A percentile compares a stretch with the other conserved stretches of the same genome.
Conservation (phyloP, 75 land plant genomes). For the Selaginella tamariscina region DNA sequence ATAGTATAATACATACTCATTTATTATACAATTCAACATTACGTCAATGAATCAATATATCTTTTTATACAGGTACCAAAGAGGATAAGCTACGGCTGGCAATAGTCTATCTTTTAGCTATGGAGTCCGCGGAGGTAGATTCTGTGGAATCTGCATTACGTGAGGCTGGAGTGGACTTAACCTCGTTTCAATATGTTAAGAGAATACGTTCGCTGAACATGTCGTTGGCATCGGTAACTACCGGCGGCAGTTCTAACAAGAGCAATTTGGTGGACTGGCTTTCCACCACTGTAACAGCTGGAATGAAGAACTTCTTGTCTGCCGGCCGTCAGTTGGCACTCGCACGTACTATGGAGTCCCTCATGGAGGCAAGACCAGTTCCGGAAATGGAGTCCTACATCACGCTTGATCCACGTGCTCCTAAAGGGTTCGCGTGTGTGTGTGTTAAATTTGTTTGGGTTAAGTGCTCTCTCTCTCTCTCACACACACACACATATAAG, state of each 20-base stretch:
- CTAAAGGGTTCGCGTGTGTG: constrained; percentile 25
- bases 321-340: constrained; percentile 75
- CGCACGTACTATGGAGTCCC: constrained; percentile 71
- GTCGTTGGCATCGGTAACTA: constrained; percentile 52
- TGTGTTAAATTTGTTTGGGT: too few relatives aligned
- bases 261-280: constrained; percentile 88
- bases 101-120: constrained; percentile 60
- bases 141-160: constrained; percentile 68
- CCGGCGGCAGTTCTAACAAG: constrained; percentile 48
- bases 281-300: constrained; percentile 91
- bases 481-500: too few relatives aligned
- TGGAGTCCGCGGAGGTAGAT: constrained; percentile 70
- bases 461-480: too few relatives aligned
- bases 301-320: constrained; percentile 78
- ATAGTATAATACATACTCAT: too few relatives aligned
- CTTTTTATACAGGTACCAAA: too few relatives aligned
- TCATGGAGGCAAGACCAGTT: constrained; percentile 78
- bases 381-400: constrained; percentile 81
- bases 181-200: constrained; percentile 85
- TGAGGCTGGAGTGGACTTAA: constrained; percentile 66
- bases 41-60: too few relatives aligned
- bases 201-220: constrained; percentile 72
- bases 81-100: constrained; percentile 83
- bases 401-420: constrained; percentile 80
- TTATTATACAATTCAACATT: too few relatives aligned